Base-by-base conservation (phyloP, 768 basidiomycete genomes). In the Fomitopsis serialis region DNA sequence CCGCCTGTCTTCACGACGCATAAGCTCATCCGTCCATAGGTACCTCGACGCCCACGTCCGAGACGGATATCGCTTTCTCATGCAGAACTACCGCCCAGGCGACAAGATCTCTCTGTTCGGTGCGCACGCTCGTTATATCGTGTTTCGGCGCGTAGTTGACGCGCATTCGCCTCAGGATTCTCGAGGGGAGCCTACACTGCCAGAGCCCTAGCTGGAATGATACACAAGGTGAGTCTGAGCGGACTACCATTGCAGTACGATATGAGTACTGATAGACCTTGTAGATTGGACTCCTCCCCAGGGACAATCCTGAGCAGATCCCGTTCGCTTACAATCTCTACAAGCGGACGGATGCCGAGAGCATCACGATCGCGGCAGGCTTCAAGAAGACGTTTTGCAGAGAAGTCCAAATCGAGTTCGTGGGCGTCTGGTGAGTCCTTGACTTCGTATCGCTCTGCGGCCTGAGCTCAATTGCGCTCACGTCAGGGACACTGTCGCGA, bases 71-170 rank as follows among this genome's bases (percentile, higher is more conserved):
- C 72, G 70, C 56, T 92, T 84, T 66, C 69, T 92, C 49, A 90
- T 92, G 89, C 76, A 85, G 56, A 90, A 86, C 60, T 89, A 85
- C 63, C 73, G 70, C n/a, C 60, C 69, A 0, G 90, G 89, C 1
- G 88, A 89, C 64, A 87, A 77, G 65, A 79, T 91, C 29, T 89
- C 83, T 61, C 66, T 90, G 21, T 89, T 89, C 53, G 87, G 85
- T 83, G 52, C 23, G 71, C 61, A 34, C 6, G 19, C 24, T 36
- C 22, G n/a, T 15, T 11, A 37, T 36, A n/a, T 37, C 22, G 8
- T 40, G n/a, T 15, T 40, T 24, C 32, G 23, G 22, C 50, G 32
- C 9, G 2, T 8, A 24, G 22, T 6, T 36, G 11, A 34, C 21
- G 45, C 34, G 32, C 12, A 21, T 11, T 50, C 54, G 55, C 68